Evolutionary conservation across 2,329 filamentous ascomycete genomes (phyloP), one percentile per base, ranked within the genome.

Genomic region (Paraphaeosphaeria sporulosa): DNA sequence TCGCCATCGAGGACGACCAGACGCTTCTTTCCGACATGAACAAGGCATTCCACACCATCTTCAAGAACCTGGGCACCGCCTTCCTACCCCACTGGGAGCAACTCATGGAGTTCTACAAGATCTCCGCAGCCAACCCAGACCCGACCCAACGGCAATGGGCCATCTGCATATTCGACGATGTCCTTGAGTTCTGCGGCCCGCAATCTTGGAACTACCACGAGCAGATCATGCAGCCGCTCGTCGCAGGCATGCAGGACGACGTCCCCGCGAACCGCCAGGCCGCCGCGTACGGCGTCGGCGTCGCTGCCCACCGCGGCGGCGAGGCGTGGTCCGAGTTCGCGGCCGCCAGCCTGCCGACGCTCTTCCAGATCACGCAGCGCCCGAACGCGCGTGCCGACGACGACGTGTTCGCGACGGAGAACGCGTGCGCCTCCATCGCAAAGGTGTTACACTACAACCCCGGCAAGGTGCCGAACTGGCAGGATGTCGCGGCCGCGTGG

Each of bases 21-120:
- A 97, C 93, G 23, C 85, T 99, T 19, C 86, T 99, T 46, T 97
- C 94, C 1, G 95, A 99, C 75, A 99, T 99, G 95, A 99, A 99
- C 87, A 99, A 99, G 84, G 94, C 95, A 0, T 99, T 96, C 86
- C 95, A 99, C 80, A 94, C 93, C 62, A 93, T 99, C 67, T 99
- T 99, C 86, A 98, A 98, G 84, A 94, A 97, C 81, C 93, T 97
- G 76, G 92, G 92, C 25, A 85, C 88, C 10, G 83, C 86, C 12
- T 99, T 99, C 84, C 85, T 99, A 56, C 90, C 89, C 5, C 84
- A 92, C 44, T 99, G 94, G 94, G 91, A 97, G 76, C 87, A 88
- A 55, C 85, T 99, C 25, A 88, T 97, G 77, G 83, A 86, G 12
- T 96, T 93, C 58, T 98, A 98, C 77, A 89, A 94, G 70, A 85